Percentiles rank a stretch among this genome's conserved stretches.
Conservation (phyloP, 805 yeast species). For the Candida piceae region DNA sequence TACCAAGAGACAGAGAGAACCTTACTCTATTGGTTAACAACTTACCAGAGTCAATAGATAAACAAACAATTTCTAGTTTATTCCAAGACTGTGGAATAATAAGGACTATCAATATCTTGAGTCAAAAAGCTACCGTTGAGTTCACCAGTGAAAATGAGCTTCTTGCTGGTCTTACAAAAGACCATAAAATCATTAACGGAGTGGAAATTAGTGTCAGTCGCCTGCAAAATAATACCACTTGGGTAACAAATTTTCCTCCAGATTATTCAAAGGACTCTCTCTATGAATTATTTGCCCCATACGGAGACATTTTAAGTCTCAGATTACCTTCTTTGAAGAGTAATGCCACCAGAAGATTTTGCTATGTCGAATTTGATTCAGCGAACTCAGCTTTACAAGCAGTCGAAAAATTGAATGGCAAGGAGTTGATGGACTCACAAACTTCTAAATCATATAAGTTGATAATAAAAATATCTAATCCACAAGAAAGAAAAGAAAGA, state of each 20-base stretch:
- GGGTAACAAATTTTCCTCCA: slow-evolving; percentile 75
- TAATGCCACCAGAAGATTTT: slow-evolving; percentile 59
- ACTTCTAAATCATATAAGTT: slow-evolving; percentile 31
- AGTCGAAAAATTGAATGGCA: slow-evolving; percentile 36
- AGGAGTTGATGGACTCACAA: slow-evolving; percentile 26
- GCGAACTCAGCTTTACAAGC: slow-evolving; percentile 43
- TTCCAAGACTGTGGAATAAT: slow-evolving; percentile 62
- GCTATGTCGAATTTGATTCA: slow-evolving; percentile 57
- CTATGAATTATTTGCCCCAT: slow-evolving; percentile 32
- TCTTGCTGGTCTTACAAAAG: slow-evolving; percentile 56
- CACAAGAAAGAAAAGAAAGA: slow-evolving; percentile 37
- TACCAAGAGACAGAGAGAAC: slow-evolving; percentile 51
- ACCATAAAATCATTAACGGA: slow-evolving; percentile 42
- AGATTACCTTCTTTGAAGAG: slow-evolving; percentile 61
- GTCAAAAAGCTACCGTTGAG: slow-evolving; percentile 49
- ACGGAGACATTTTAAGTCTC: slow-evolving; percentile 41
- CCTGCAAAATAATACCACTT: slow-evolving; percentile 48
- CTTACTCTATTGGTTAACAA: slow-evolving; percentile 50
- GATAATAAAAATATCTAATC: slow-evolving; percentile 60
- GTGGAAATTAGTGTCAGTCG: slow-evolving; percentile 40
- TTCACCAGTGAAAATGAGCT: slow-evolving; percentile 44
- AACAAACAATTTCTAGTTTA: slow-evolving; percentile 34
- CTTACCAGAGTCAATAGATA: slow-evolving; percentile 37
- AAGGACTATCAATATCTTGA: slow-evolving; percentile 28
- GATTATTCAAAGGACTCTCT: slow-evolving; percentile 37